Evolutionary conservation across 2,329 filamentous ascomycete genomes (phyloP).

Genomic region (Fusarium verticillioides): DNA sequence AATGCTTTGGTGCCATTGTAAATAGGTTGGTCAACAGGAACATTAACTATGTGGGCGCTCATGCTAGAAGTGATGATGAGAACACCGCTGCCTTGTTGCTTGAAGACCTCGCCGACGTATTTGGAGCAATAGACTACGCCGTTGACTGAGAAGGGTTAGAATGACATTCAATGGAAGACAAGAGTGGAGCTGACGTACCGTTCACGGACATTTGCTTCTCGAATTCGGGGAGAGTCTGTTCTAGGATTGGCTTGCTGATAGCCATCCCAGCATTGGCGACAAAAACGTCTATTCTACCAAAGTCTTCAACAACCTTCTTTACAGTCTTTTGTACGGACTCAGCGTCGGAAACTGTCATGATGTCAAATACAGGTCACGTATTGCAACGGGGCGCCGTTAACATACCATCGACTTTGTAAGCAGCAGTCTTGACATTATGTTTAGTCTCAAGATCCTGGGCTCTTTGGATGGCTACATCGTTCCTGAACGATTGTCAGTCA

Average conservation of each 20-base stretch:
- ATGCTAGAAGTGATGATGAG: constrained; percentile 63
- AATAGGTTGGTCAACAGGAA: constrained; percentile 62
- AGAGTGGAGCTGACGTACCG: constrained; percentile 15
- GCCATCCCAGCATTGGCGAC: constrained; percentile 4
- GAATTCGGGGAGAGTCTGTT: constrained; percentile 63
- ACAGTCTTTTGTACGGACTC: neutral
- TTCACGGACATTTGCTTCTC: constrained; percentile 63
- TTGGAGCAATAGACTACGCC: constrained; percentile 57
- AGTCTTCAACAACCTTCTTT: neutral
- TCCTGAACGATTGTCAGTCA: neutral
- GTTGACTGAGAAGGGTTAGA: constrained; percentile 48
- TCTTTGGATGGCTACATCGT: neutral
- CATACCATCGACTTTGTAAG: neutral
- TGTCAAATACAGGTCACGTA: neutral
- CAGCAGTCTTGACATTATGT: neutral
- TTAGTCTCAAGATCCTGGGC: neutral
- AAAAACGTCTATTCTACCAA: neutral
- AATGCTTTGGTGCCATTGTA: constrained; percentile 67
- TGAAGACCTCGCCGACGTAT: constrained; percentile 55
- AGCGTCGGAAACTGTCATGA: neutral
- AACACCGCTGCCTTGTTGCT: constrained; percentile 55
- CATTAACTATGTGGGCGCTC: constrained; percentile 60
- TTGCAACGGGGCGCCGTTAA: too few species aligned
- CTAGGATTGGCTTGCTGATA: constrained; percentile 65
- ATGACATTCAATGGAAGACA: too few species aligned